Base-by-base conservation (phyloP, 306 rosid genomes). In the Rubus parviflorus region DNA sequence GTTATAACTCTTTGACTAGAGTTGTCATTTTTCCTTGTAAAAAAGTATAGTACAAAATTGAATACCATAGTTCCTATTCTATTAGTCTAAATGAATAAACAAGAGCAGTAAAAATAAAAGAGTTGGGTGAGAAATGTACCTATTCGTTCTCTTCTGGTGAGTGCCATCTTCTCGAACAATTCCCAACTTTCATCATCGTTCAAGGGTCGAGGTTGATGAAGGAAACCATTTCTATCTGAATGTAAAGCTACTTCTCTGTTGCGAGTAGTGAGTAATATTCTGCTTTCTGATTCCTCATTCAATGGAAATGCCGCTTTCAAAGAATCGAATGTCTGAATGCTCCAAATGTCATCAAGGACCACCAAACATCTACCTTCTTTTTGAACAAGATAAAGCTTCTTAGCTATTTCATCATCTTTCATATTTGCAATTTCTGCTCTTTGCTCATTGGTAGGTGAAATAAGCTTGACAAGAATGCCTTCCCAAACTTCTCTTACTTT, bases 381-480 rank as follows among this genome's bases (percentile, higher is more conserved):
- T 8, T 30, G 79, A 2, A 47, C 41, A 16, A 63, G 25, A 46
- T 10, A 51, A 8, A 75, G 72, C 46, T 64, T 9, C 48, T 30
- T 37, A 0, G 47, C 51, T 48, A 75, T 4, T 7, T 48, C 72
- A 15, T n/a, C 42, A 65, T 66, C 53, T 6, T 3, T 48, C 80
- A 51, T 65, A 1, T 19, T 20, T 51, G 4, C 3, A 45, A 65
- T 65, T 37, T 65, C 73, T 43, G n/a, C 3, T 12, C 52, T 47
- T 22, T 51, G 41, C 47, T 70, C 84, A n/a, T 70, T 76, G 35
- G 84, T 45, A 41, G 83, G 77, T 38, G 23, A 57, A 51, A 58
- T 66, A 15, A 71, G 45, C 7, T 71, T 22, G 12, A 49, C 11
- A 2, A 75, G 8, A 11, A 75, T 46, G 0, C 6, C 60, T 23